Percentiles rank a stretch among this genome's conserved stretches.
These are phyloP conservation scores for Pichia californica DNA, from an alignment of 805 yeast species.

Conservation along the genomic window DNA sequence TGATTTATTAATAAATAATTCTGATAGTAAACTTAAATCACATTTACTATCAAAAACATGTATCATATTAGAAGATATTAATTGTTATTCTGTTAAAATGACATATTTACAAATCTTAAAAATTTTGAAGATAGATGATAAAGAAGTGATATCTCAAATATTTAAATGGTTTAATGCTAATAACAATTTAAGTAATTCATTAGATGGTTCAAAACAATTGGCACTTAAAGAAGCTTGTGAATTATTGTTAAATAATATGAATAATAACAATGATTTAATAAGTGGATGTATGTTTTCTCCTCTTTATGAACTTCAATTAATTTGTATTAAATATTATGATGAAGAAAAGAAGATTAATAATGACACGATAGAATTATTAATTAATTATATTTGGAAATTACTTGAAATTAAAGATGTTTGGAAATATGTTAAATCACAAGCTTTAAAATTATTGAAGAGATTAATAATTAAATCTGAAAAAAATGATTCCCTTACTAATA, in stretches of 20 bases:
- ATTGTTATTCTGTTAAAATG: slow-evolving; percentile 20
- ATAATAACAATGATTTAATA: slow-evolving; percentile 16
- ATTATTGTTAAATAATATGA: slow-evolving; percentile 26
- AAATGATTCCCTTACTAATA: background rate
- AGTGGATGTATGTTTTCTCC: slow-evolving; percentile 33
- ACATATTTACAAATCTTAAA: slow-evolving; percentile 18
- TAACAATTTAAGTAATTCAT: slow-evolving; percentile 19
- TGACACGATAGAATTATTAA: slow-evolving; percentile 2
- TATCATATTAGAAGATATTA: slow-evolving; percentile 10
- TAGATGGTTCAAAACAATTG: slow-evolving; percentile 48
- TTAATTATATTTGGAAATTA: slow-evolving; percentile 21
- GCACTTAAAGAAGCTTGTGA: slow-evolving; percentile 31
- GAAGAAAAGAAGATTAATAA: background rate
- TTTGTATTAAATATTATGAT: slow-evolving; percentile 32
- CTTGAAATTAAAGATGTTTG: slow-evolving; percentile 26
- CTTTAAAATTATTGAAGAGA: slow-evolving; percentile 30
- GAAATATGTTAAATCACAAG: slow-evolving; percentile 40
- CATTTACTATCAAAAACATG: slow-evolving; percentile 16
- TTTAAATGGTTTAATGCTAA: slow-evolving; percentile 33
- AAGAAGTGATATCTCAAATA: background rate
- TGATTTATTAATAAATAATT: background rate
- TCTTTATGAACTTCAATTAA: slow-evolving; percentile 40
- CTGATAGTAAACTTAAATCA: slow-evolving; percentile 2
- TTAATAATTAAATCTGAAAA: slow-evolving; percentile 12
- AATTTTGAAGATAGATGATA: background rate